phyloP scores from a whole-genome alignment of 345 rosid genomes.

The Litchi chinensis region DNA sequence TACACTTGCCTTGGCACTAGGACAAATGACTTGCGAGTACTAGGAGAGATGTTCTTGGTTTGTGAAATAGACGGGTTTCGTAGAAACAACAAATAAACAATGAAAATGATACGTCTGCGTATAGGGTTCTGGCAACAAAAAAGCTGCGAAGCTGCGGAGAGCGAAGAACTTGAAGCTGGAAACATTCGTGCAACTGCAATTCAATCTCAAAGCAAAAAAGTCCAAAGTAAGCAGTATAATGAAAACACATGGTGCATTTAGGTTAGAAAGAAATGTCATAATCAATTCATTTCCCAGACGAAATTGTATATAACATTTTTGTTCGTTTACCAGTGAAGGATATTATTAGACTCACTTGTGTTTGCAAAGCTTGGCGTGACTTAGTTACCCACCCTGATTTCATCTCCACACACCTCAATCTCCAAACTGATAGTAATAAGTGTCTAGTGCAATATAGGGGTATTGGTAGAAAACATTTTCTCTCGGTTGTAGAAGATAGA shows the following conservation, averaged over 20 bases:
- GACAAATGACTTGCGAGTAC: no score
- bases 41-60: no score
- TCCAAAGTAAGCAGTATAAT: no score
- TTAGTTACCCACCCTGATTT: background rate
- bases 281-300: background rate
- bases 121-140: no score
- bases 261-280: background rate
- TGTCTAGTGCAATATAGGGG: background rate
- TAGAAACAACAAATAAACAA: no score
- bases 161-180: no score
- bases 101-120: no score
- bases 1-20: no score
- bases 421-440: background rate
- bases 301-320: background rate
- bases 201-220: no score
- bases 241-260: background rate
- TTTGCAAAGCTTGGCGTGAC: conserved; percentile 2
- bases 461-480: background rate
- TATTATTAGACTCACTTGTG: background rate
- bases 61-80: no score
- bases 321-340: background rate
- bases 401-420: background rate
- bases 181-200: no score
- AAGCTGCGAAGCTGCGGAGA: no score
- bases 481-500: background rate